Evolutionary conservation across 1,284 basidiomycete species (phyloP), one percentile per base, ranked within the genome.

Genomic region (Rhizoctonia solani): DNA sequence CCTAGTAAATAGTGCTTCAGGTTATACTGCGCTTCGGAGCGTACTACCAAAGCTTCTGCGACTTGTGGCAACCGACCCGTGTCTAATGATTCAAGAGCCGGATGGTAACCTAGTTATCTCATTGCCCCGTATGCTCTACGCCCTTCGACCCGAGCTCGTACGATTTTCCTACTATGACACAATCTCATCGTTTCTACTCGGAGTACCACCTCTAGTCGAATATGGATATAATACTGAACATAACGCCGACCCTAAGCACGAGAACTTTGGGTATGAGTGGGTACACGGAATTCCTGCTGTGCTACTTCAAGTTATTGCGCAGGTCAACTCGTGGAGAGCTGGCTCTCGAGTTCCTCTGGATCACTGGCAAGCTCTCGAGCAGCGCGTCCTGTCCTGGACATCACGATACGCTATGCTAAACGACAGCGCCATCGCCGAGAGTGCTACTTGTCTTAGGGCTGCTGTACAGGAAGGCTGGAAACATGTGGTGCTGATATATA

Each of bases 111-210:
- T 39, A 39, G 9, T 39, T 39, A 16, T 61, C 11, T 61, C 56
- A n/a, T 30, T 61, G 9, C 30, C 46, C 1, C 56, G 46, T 25
- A 21, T 19, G 6, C 21, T 61, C 9, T 19, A 25, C 27, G 42
- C 56, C 9, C 19, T 21, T 4, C 16, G 14, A 11, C 27, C 30
- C 30, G 56, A 61, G 3, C 42, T 61, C 6, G 30, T 27, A 14
- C 56, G 56, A 8, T 61, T 61, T 23, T 13, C 32, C 14, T 61
- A 25, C 27, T 8, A n/a, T 1, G 55, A 59, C 21, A 47, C 42
- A 6, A 41, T 47, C 2, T 14, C 29, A 4, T 23, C 55, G n/a
- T 16, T 41, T 11, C 42, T 41, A 29, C 34, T 59, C 19, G 55
- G 55, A 14, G 29, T 29, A 6, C 27, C 55, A n/a, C n/a, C n/a